phyloP scores from a whole-genome alignment of 345 rosid genomes.

The Lagerstroemia speciosa region DNA sequence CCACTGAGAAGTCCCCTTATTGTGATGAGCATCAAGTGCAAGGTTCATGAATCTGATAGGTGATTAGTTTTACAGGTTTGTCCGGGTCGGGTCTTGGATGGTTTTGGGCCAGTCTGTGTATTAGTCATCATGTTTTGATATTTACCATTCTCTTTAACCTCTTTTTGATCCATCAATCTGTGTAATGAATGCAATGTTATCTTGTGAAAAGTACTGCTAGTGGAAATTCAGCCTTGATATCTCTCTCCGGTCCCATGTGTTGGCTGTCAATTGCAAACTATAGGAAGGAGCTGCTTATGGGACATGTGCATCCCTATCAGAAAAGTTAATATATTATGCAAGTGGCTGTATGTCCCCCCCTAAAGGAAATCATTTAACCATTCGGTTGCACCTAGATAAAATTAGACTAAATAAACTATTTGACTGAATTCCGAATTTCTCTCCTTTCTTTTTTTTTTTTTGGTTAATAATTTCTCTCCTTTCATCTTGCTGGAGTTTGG shows the following conservation, averaged over 20 bases:
- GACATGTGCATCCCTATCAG: background rate
- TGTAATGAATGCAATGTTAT: background rate
- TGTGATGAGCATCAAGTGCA: background rate
- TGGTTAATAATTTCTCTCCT: background rate
- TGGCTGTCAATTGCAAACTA: background rate
- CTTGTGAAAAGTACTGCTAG: background rate
- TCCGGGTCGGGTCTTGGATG: background rate
- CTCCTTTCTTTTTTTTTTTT: too few relatives aligned
- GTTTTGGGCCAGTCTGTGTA: background rate
- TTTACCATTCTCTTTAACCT: background rate
- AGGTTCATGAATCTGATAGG: background rate
- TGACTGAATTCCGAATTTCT: background rate
- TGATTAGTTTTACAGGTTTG: background rate
- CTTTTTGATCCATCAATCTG: background rate
- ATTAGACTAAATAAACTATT: background rate
- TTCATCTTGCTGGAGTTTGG: background rate
- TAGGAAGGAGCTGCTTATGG: background rate
- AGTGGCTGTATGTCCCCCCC: background rate
- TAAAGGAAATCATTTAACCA: background rate
- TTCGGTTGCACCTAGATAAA: background rate
- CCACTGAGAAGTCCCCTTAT: background rate
- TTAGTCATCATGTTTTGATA: background rate
- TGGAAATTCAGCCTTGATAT: background rate
- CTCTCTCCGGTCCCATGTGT: background rate
- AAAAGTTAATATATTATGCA: background rate